Evolutionary conservation across 495 filamentous ascomycete species (phyloP), one percentile per base, ranked within the genome.

Genomic region (Xylaria cubensis): DNA sequence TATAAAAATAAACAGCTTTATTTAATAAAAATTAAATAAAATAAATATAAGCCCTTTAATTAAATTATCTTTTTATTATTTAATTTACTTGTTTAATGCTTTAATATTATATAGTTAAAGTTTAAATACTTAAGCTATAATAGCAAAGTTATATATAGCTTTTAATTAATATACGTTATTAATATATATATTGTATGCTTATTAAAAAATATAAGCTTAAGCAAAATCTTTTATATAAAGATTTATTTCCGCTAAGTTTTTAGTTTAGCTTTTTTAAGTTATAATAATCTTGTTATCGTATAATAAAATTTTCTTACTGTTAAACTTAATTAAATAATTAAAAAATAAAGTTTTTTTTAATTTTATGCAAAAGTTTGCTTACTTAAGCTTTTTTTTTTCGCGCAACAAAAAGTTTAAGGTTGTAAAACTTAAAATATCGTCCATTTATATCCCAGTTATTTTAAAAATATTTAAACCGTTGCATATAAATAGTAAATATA

Each of bases 261-360:
- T 36, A 36, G 34, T 3, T 36, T 36, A 36, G 7, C 34, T 36
- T 42, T 42, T 42, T 42, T 53, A 53, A 53, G 21, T 53, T 53
- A 53, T 53, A 1, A 7, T 53, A 53, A 53, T 53, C 2, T 53
- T 53, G 9, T 24, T 0, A 26, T 53, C 9, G 9, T 53, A 53
- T 7, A 53, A 53, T 26, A 24, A 53, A 21, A 53, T 53, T 3
- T 53, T 53, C 26, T 24, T 53, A 24, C 9, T 53, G 26, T 53
- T 53, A 53, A 53, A 53, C 21, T 53, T 53, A 53, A 53, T 24
- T 53, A 53, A 53, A 53, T 53, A 53, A 4, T 53, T 53, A 7
- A 53, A 53, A 53, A 53, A 53, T 53, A 53, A 12, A 2, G 10
- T 53, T 53, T 53, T 53, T 53, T 53, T 53, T 24, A 26, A 7